Conservation (phyloP, 768 basidiomycete species). For the Leucocoprinus sp. region DNA sequence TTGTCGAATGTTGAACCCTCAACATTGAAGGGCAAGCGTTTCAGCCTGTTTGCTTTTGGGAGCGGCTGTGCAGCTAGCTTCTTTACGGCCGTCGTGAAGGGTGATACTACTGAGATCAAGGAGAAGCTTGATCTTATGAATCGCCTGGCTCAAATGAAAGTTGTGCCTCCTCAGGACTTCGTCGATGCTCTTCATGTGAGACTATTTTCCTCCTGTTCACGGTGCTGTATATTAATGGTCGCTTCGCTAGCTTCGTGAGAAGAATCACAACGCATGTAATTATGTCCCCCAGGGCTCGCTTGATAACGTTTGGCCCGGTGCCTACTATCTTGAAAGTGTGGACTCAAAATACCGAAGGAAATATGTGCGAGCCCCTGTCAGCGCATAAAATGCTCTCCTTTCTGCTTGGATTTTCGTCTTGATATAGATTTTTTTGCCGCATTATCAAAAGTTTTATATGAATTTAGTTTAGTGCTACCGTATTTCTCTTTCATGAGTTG, state of each 20-base stretch:
- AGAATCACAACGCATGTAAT: slow-evolving; percentile 85
- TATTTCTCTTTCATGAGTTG: slow-evolving; percentile 9
- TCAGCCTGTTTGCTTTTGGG: slow-evolving; percentile 95
- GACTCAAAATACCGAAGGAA: slow-evolving; percentile 90
- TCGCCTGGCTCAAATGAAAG: slow-evolving; percentile 78
- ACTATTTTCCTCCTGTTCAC: slow-evolving; percentile 11
- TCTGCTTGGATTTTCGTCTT: slow-evolving; percentile 4
- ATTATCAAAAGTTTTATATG: slow-evolving; percentile 5
- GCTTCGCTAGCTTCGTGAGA: slow-evolving; percentile 68
- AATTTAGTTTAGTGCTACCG: slow-evolving; percentile 8
- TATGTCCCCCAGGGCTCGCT: slow-evolving; percentile 82
- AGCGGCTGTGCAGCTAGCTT: slow-evolving; percentile 92
- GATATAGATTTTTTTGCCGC: slow-evolving; percentile 9
- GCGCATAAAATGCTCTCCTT: slow-evolving; percentile 20
- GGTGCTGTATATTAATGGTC: slow-evolving; percentile 9
- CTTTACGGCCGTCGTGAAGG: slow-evolving; percentile 83
- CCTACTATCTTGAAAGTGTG: slow-evolving; percentile 87
- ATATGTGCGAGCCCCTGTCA: slow-evolving; percentile 49
- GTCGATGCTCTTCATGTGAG: slow-evolving; percentile 72
- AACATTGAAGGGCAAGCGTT: slow-evolving; percentile 70
- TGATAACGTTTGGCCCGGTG: slow-evolving; percentile 90
- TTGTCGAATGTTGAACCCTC: slow-evolving; percentile 65
- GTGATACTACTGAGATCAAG: slow-evolving; percentile 75
- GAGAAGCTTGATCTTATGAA: slow-evolving; percentile 75
- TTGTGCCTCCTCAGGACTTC: slow-evolving; percentile 88